Evolutionary conservation across 257 asterid species (phyloP).

Genomic region (Solanum paucissectum): DNA sequence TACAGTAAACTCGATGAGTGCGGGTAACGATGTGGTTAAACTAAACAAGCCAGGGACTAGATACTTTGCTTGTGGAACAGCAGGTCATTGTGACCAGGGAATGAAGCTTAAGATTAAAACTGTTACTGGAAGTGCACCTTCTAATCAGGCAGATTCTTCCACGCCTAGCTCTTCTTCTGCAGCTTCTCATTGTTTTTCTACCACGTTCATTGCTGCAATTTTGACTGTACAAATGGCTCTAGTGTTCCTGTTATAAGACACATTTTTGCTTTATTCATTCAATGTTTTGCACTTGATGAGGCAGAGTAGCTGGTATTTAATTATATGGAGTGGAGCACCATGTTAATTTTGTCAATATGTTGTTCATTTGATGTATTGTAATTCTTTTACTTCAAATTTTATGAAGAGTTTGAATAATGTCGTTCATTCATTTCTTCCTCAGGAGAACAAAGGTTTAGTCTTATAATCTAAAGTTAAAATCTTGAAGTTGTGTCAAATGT

Average conservation of each 20-base stretch:
- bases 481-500: not conserved
- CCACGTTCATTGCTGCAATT: not conserved
- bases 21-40: constrained; percentile 51
- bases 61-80: constrained; percentile 72
- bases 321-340: not conserved
- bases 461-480: not conserved
- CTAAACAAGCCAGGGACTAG: constrained; percentile 60
- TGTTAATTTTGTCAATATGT: not conserved
- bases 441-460: not conserved
- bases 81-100: constrained; percentile 67
- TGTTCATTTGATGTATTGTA: not conserved
- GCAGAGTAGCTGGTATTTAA: not conserved
- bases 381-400: not conserved
- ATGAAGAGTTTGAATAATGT: not conserved
- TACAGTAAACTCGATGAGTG: constrained; percentile 30
- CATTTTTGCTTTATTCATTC: not conserved
- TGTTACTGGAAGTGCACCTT: constrained; percentile 29
- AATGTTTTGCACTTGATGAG: not conserved
- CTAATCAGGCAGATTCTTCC: constrained; percentile 8
- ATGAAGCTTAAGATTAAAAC: constrained; percentile 77
- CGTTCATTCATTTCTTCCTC: not conserved
- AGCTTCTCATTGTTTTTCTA: not conserved
- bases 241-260: not conserved
- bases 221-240: not conserved
- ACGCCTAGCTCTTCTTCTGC: constrained; percentile 10